phyloP scores from a whole-genome alignment of 2,329 filamentous ascomycete genomes.

The Botrytis porri region DNA sequence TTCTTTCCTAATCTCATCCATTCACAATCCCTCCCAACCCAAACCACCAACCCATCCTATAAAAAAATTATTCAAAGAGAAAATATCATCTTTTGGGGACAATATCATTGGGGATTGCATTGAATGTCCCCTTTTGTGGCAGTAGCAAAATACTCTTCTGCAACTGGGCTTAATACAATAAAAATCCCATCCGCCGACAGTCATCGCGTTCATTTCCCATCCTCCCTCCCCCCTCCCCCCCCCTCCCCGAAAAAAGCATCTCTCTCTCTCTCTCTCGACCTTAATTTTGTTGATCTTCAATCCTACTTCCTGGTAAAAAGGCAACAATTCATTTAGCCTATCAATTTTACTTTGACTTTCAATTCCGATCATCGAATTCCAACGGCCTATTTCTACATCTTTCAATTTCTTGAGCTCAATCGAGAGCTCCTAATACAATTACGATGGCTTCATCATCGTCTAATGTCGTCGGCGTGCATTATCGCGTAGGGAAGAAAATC shows the following conservation, averaged over 20 bases:
- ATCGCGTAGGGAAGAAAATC: constrained; percentile 98
- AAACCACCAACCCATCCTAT: neutral
- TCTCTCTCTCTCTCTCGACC: neutral
- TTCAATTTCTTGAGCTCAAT: constrained; percentile 24
- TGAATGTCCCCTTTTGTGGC: constrained; percentile 16
- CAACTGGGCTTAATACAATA: constrained; percentile 1
- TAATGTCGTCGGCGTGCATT: constrained; percentile 98
- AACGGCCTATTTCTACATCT: neutral
- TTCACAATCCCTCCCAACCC: constrained; percentile 16
- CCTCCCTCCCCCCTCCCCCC: too few species aligned
- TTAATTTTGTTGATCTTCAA: constrained; percentile 16
- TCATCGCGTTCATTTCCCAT: constrained; percentile 29
- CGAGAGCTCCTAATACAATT: constrained; percentile 25
- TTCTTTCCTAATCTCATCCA: constrained; percentile 15
- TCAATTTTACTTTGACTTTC: constrained; percentile 23
- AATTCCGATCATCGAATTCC: constrained; percentile 11
- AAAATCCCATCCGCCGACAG: constrained; percentile 19
- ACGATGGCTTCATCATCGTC: constrained; percentile 49
- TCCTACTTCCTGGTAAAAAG: constrained; percentile 23
- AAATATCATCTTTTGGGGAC: constrained; percentile 12
- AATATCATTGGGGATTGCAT: constrained; percentile 18
- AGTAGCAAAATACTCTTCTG: neutral
- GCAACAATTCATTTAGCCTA: constrained; percentile 19
- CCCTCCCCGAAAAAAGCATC: too few species aligned
- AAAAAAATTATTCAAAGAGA: neutral